Conservation (phyloP, 73 alveolate species). For the Paramecium caudatum region DNA sequence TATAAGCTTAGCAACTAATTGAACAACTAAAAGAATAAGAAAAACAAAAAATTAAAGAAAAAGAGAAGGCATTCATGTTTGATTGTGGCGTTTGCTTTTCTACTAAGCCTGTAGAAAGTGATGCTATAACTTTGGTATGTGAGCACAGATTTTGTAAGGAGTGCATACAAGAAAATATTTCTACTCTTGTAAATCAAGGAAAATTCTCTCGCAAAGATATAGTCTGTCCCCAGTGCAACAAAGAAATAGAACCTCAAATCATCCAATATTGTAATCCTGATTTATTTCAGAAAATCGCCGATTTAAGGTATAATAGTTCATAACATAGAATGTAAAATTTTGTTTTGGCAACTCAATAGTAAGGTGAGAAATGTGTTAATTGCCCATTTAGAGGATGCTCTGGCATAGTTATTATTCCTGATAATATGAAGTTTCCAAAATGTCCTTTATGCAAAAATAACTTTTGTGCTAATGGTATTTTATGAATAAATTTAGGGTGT, state of each 20-base stretch:
- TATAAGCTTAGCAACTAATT: not conserved
- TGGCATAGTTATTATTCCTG: not conserved
- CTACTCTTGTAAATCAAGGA: not conserved
- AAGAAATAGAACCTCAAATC: not conserved
- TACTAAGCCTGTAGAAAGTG: not conserved
- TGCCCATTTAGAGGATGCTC: not conserved
- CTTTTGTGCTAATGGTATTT: constrained; percentile 51
- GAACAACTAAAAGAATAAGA: not conserved
- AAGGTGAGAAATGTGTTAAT: too few species aligned
- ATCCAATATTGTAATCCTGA: not conserved
- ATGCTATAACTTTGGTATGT: constrained; percentile 7
- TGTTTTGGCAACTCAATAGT: too few species aligned
- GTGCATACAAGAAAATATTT: not conserved
- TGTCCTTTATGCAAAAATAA: not conserved
- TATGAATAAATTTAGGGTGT: constrained; percentile 24
- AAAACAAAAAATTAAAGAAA: not conserved
- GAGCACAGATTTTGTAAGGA: constrained; percentile 31
- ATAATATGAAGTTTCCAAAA: not conserved
- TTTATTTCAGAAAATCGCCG: not conserved
- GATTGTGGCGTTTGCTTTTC: not conserved
- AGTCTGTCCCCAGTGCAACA: not conserved
- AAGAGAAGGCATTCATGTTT: not conserved
- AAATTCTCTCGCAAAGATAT: not conserved
- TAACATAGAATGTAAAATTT: too few species aligned
- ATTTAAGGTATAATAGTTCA: not conserved